phyloP scores from a whole-genome alignment of 805 yeast species.

The Debaryomyces hansenii region DNA sequence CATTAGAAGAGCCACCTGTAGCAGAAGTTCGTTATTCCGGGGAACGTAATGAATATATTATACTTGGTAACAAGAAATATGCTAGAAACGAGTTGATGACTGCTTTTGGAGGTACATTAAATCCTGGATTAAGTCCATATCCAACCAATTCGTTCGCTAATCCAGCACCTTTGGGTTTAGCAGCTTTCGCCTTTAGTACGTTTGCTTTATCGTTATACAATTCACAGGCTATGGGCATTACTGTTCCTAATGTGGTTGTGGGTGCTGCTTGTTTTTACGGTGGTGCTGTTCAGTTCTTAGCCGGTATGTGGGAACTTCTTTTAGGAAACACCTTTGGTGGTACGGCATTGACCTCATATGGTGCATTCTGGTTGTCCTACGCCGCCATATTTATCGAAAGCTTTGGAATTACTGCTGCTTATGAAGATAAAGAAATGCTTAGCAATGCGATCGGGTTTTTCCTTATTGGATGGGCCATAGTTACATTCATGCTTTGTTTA shows the following conservation, averaged over 20 bases:
- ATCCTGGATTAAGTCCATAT: conserved; percentile 33
- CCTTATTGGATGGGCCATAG: conserved; percentile 41
- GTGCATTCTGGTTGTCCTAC: conserved; percentile 38
- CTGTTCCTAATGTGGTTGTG: conserved; percentile 53
- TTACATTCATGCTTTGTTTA: conserved; percentile 36
- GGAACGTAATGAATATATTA: conserved; percentile 34
- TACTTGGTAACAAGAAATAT: conserved; percentile 34
- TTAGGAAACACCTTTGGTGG: conserved; percentile 70
- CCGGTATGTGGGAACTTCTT: conserved; percentile 70
- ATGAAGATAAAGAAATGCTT: conserved; percentile 23
- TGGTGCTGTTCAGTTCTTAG: conserved; percentile 58
- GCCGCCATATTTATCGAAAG: conserved; percentile 29
- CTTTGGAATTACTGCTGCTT: conserved; percentile 37
- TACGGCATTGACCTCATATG: conserved; percentile 60
- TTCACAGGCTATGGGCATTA: conserved; percentile 56
- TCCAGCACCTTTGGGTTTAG: conserved; percentile 67
- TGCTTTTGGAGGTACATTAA: conserved; percentile 41
- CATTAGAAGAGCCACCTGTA: not conserved
- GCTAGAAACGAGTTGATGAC: conserved; percentile 39
- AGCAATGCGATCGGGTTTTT: conserved; percentile 35
- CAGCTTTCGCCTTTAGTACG: conserved; percentile 64
- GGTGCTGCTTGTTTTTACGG: conserved; percentile 67
- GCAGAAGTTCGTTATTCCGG: conserved; percentile 30
- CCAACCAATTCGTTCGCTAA: conserved; percentile 64
- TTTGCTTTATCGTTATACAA: conserved; percentile 59